Base-by-base conservation (phyloP, 257 asterid species). In the Nicotiana sylvestris region DNA sequence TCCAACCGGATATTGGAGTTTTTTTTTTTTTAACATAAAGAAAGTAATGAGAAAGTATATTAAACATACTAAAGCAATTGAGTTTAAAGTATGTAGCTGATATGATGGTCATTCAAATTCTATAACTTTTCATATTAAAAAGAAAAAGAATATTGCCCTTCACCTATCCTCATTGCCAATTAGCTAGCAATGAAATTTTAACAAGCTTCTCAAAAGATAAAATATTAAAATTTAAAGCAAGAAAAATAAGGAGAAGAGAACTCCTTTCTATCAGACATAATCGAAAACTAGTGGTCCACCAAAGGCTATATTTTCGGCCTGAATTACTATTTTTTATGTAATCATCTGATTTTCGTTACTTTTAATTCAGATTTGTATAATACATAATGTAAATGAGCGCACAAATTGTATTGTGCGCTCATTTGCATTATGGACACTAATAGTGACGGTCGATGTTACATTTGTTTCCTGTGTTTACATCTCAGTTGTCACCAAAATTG, bases 401-500 rank as follows among this genome's bases (percentile, higher is more conserved):
- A n/a, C n/a, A n/a, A n/a, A n/a, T 33, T 33, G 35, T 1, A 33
- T 33, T 33, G 32, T 30, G 32, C 32, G 32, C 32, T 30, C 32
- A 37, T 37, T 37, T 39, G 7, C 49, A 6, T 7, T 39, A 39
- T 39, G 9, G 10, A 39, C 10, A 6, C 49, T 39, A 39, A 39
- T 39, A 39, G 2, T 39, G 49, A 7, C 49, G 10, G 49, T 39
- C 60, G 6, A 55, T 55, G 60, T 7, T 55, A 55, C 60, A 4
- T 55, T 3, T 55, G 5, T 55, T 15, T 55, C 60, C 35, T 33
- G 3, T 53, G 60, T 16, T 53, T 53, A 53, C n/a, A 53, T 13
- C n/a, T 55, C 60, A 55, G 10, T 69, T 69, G 57, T 69, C 78
- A 69, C 58, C 58, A 39, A 70, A 70, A 70, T 70, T 70, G 78